phyloP scores from a whole-genome alignment of 2,329 filamentous ascomycete species.

The Aureobasidium melanogenum region DNA sequence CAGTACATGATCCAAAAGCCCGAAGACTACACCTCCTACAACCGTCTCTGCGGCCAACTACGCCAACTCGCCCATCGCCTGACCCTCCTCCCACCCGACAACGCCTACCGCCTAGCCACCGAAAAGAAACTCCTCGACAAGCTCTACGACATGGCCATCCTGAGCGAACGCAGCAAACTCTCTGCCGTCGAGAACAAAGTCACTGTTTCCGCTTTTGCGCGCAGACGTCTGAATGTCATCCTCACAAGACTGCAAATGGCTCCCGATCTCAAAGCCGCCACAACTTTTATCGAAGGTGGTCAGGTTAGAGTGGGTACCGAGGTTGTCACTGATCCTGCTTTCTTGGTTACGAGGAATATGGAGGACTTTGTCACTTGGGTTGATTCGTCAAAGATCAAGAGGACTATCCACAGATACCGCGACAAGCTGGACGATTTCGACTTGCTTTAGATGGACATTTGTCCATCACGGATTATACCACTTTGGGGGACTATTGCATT shows the following conservation, averaged over 20 bases:
- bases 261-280: slow-evolving; percentile 71
- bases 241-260: slow-evolving; percentile 91
- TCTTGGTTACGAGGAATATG: slow-evolving; percentile 77
- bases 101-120: slow-evolving; percentile 68
- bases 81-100: slow-evolving; percentile 69
- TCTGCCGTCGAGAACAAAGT: slow-evolving; percentile 72
- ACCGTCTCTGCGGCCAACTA: slow-evolving; percentile 51
- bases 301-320: slow-evolving; percentile 89
- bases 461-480: not conserved
- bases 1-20: slow-evolving; percentile 62
- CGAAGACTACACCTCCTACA: slow-evolving; percentile 62
- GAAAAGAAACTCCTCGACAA: slow-evolving; percentile 85
- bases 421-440: slow-evolving; percentile 96
- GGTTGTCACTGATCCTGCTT: slow-evolving; percentile 81
- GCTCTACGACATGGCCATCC: slow-evolving; percentile 82
- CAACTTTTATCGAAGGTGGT: slow-evolving; percentile 85
- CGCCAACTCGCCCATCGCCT: slow-evolving; percentile 85
- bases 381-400: slow-evolving; percentile 93
- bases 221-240: slow-evolving; percentile 46
- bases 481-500: not conserved
- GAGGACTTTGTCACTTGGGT: slow-evolving; percentile 98
- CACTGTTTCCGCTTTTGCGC: slow-evolving; percentile 70
- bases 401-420: slow-evolving; percentile 87
- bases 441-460: slow-evolving; percentile 47
- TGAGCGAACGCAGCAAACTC: slow-evolving; percentile 54